Evolutionary conservation across 2,329 filamentous ascomycete genomes (phyloP), one percentile per base, ranked within the genome.

Genomic region (Arthrobotrys sinensis): DNA sequence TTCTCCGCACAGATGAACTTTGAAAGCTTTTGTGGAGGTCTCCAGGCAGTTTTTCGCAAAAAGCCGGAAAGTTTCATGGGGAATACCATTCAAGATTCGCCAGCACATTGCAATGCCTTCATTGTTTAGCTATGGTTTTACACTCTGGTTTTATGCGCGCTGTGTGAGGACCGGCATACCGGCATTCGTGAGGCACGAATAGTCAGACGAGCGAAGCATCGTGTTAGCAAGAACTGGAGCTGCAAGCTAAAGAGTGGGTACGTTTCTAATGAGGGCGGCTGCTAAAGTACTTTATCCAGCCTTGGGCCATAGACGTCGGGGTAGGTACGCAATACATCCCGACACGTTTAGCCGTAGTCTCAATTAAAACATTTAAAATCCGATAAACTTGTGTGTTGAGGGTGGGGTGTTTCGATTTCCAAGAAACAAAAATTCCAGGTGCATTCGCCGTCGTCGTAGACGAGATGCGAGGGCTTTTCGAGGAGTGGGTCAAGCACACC

Each of bases 271-370:
- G 67, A 57, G 53, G 66, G 62, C 75, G 75, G 75, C 75, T 78
- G 75, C 60, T 78, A 78, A 78, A 78, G 55, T 78, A 63, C 36
- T 78, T 78, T 78, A 78, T 52, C 75, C 75, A 72, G 62, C 34
- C 60, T 43, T 50, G 34, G 21, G 19, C 53, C 28, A 45, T 67
- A 48, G 63, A 72, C 62, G 53, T 71, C 73, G 73, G 73, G 67
- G 73, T 66, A 46, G 50, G 32, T 57, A 77, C 73, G 66, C 66
- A 77, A 77, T 77, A 14, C 43, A 70, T 66, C 50, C 73, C 73
- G 73, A 66, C 65, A 66, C 12, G 46, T 78, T 78, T 78, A 78
- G 67, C 75, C 75, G 75, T 71, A 16, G 53, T 60, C 45, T 70
- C 73, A 77, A 62, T 60, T 52, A 46, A 62, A 63, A 48, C 10